phyloP scores from a whole-genome alignment of 2,329 filamentous ascomycete genomes.

The Dactylellina leptospora region DNA sequence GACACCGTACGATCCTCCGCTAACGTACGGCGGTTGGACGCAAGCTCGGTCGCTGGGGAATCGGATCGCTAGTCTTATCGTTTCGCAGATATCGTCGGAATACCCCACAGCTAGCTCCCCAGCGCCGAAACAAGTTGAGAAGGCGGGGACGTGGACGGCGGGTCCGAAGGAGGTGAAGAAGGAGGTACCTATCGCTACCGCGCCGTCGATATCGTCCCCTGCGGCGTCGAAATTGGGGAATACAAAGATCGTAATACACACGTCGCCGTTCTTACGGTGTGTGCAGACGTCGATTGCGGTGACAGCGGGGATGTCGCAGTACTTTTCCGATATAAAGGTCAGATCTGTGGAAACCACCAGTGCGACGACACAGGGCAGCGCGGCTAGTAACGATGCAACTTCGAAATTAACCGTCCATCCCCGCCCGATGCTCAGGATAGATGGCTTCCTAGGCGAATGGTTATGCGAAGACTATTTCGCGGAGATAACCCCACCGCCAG shows the following conservation, averaged over 20 bases:
- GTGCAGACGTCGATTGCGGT: conserved; percentile 75
- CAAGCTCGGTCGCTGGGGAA: conserved; percentile 83
- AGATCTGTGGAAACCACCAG: conserved; percentile 34
- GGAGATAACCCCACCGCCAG: conserved; percentile 85
- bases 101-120: conserved; percentile 43
- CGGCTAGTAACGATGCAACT: conserved; percentile 57
- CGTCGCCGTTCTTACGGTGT: conserved; percentile 92
- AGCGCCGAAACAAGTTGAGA: conserved; percentile 60
- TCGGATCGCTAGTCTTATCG: conserved; percentile 78
- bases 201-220: conserved; percentile 69
- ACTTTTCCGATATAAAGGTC: conserved; percentile 48
- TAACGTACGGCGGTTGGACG: conserved; percentile 93
- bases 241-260: conserved; percentile 46
- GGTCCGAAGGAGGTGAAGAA: conserved; percentile 41
- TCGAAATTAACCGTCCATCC: conserved; percentile 64
- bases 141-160: conserved; percentile 61
- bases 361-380: conserved; percentile 53
- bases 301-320: conserved; percentile 55
- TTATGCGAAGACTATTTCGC: conserved; percentile 92
- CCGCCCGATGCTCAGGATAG: conserved; percentile 71
- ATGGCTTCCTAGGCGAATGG: conserved; percentile 96
- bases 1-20: conserved; percentile 91
- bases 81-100: conserved; percentile 61
- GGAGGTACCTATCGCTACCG: conserved; percentile 3
- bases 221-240: conserved; percentile 74